Evolutionary conservation across 148 eudicot genomes (phyloP).

Genomic region (Persicaria maculosa): DNA sequence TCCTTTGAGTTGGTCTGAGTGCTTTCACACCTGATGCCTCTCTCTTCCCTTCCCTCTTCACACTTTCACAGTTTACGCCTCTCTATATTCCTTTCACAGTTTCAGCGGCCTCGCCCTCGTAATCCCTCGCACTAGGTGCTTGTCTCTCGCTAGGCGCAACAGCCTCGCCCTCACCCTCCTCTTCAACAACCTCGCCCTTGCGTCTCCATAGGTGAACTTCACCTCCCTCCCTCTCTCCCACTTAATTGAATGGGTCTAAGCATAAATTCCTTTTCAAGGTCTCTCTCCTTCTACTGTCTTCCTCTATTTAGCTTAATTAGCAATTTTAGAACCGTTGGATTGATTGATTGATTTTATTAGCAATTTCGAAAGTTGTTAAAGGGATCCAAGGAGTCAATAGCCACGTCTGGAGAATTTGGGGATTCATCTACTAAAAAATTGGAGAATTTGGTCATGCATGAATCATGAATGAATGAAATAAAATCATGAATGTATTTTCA

Average conservation of each 20-base stretch:
- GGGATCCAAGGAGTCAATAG: slow-evolving; percentile 61
- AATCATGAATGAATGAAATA: no score
- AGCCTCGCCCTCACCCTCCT: no score
- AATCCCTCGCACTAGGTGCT: no score
- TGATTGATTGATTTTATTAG: slow-evolving; percentile 18
- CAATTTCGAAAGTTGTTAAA: slow-evolving; percentile 65
- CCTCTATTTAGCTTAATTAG: background rate
- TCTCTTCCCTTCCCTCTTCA: no score
- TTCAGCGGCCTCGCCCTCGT: no score
- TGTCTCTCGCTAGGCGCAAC: no score
- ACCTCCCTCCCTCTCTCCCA: background rate
- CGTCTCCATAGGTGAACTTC: background rate
- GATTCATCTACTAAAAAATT: slow-evolving; percentile 44
- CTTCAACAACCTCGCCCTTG: no score
- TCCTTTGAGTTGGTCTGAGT: no score
- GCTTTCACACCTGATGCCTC: no score
- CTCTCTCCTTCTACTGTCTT: background rate
- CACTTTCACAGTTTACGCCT: no score
- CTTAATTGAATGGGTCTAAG: background rate
- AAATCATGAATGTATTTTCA: no score
- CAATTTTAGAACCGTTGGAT: background rate
- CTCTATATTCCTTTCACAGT: no score
- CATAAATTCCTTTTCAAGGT: slow-evolving; percentile 33
- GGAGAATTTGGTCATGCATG: slow-evolving; percentile 95
- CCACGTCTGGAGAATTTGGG: slow-evolving; percentile 31